Conservation (phyloP, 352 stramenopile species). For the Globisporangium okanoganense region DNA sequence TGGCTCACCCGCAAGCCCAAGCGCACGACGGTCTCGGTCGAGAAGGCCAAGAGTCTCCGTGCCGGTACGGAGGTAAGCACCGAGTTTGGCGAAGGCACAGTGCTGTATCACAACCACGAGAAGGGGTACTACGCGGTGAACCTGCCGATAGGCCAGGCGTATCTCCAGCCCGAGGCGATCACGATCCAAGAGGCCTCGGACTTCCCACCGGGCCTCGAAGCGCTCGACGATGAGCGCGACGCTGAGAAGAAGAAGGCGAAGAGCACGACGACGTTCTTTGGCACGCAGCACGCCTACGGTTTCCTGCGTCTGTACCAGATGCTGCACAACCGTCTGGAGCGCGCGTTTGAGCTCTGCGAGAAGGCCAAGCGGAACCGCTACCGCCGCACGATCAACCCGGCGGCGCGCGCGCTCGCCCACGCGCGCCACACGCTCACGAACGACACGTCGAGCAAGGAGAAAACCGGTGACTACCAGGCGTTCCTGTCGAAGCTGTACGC, state of each 20-base stretch:
- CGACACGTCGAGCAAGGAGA: slow-evolving; percentile 51
- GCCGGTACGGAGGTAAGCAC: slow-evolving; percentile 73
- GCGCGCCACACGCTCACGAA: slow-evolving; percentile 50
- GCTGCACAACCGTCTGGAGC: slow-evolving; percentile 80
- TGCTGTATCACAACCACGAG: slow-evolving; percentile 68
- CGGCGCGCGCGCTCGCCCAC: slow-evolving; percentile 71
- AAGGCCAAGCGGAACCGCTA: slow-evolving; percentile 84
- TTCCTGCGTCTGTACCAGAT: slow-evolving; percentile 89
- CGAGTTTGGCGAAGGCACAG: slow-evolving; percentile 77
- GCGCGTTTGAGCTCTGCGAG: slow-evolving; percentile 78
- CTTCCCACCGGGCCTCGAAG: slow-evolving; percentile 61
- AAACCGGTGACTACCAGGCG: slow-evolving; percentile 82
- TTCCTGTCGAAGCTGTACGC: slow-evolving; percentile 87
- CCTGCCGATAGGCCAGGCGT: slow-evolving; percentile 59
- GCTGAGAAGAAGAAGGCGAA: slow-evolving; percentile 33
- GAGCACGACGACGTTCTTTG: slow-evolving; percentile 62
- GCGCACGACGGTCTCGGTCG: slow-evolving; percentile 51
- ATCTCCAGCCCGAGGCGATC: slow-evolving; percentile 69
- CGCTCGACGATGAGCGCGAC: slow-evolving; percentile 58
- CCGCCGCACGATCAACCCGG: slow-evolving; percentile 84
- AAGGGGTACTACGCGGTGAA: slow-evolving; percentile 66
- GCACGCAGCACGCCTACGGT: slow-evolving; percentile 84
- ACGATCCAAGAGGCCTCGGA: slow-evolving; percentile 75
- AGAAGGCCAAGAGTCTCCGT: slow-evolving; percentile 62
- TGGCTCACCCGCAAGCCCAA: slow-evolving; percentile 81